phyloP scores from a whole-genome alignment of 2,329 filamentous ascomycete genomes.

The Colletotrichum eleusines region DNA sequence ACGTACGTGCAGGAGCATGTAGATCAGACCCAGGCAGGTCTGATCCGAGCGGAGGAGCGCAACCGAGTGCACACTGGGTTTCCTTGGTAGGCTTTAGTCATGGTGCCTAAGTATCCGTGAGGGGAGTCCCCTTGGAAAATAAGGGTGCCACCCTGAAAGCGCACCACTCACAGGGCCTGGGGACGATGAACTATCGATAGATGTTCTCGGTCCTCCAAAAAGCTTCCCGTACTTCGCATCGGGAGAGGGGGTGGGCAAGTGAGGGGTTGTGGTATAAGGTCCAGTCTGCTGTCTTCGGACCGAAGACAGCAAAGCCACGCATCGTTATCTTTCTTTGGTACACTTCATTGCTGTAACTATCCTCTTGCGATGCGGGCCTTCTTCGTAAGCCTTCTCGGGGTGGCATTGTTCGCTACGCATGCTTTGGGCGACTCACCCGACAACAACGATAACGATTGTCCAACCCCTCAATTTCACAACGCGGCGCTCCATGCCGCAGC shows the following conservation, averaged over 20 bases:
- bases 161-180: background rate
- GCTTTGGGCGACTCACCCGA: background rate
- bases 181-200: background rate
- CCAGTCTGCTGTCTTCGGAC: background rate
- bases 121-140: background rate
- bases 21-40: background rate
- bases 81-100: background rate
- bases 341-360: background rate
- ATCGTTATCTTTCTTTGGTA: background rate
- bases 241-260: slow-evolving; percentile 19
- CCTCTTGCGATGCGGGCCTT: slow-evolving; percentile 14
- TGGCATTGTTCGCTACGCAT: background rate
- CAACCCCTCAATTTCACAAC: slow-evolving; percentile 50
- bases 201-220: slow-evolving; percentile 8
- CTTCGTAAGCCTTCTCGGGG: background rate
- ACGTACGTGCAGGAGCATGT: background rate
- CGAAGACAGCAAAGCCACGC: background rate
- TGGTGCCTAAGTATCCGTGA: background rate
- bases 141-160: background rate
- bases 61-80: background rate
- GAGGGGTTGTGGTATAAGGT: slow-evolving; percentile 18
- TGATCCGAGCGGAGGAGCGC: background rate
- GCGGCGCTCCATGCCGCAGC: slow-evolving; percentile 49
- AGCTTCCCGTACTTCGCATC: slow-evolving; percentile 4
- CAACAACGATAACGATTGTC: background rate